These are phyloP conservation scores for Cladosporium sp. DNA, from an alignment of 2,329 filamentous ascomycete genomes.

Conservation along the genomic window DNA sequence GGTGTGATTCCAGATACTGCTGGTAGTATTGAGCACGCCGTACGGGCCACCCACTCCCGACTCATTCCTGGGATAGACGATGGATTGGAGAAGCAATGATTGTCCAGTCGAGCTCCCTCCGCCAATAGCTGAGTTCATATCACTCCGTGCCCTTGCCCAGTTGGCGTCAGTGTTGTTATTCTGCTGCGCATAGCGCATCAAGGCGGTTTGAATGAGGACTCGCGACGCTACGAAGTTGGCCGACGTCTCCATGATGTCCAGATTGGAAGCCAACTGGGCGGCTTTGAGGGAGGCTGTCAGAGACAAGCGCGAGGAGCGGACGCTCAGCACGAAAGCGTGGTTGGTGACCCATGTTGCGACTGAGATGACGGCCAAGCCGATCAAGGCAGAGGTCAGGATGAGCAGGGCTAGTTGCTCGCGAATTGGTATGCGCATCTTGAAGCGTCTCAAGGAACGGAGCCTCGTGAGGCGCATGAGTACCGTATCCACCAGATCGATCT, in stretches of 20 bases:
- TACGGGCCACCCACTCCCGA: conserved; percentile 47
- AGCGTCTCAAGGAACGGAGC: background rate
- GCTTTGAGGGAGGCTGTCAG: conserved; percentile 85
- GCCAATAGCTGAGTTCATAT: conserved; percentile 68
- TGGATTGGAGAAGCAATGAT: conserved; percentile 61
- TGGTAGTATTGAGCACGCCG: conserved; percentile 64
- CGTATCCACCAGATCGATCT: too few relatives aligned
- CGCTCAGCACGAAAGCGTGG: conserved; percentile 55
- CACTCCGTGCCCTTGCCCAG: conserved; percentile 58
- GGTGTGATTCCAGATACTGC: conserved; percentile 39
- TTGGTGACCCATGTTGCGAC: conserved; percentile 67
- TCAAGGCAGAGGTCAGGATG: conserved; percentile 69
- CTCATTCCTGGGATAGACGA: conserved; percentile 66
- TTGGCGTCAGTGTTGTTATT: conserved; percentile 55
- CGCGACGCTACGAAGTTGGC: conserved; percentile 67
- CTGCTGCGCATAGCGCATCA: conserved; percentile 48
- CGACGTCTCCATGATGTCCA: conserved; percentile 73
- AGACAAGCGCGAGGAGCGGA: conserved; percentile 57
- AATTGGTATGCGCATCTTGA: conserved; percentile 75
- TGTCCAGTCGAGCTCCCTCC: conserved; percentile 43
- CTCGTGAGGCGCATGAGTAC: conserved; percentile 10
- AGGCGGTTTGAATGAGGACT: conserved; percentile 49
- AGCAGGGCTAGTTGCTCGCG: conserved; percentile 80
- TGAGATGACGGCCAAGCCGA: conserved; percentile 72
- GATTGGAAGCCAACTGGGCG: conserved; percentile 71